These are phyloP conservation scores for Tolypocladium paradoxum DNA, from an alignment of 2,329 filamentous ascomycete species.

Conservation along the genomic window DNA sequence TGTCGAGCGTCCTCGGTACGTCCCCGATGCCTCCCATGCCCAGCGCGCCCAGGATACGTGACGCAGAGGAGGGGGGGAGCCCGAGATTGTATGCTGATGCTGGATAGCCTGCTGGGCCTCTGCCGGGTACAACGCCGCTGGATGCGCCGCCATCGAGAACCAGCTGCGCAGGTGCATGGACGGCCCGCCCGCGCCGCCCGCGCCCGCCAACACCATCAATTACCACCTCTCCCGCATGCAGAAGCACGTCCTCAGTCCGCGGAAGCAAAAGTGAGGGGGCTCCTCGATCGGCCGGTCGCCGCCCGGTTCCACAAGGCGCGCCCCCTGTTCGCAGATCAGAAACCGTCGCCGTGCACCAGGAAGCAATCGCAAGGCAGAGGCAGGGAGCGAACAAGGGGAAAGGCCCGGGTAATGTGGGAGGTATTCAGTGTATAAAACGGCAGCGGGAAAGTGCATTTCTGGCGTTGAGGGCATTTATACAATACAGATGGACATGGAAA, in stretches of 20 bases:
- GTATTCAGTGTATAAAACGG: neutral
- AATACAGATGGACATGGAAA: neutral
- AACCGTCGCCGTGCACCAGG: neutral
- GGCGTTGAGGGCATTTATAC: neutral
- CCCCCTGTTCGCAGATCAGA: neutral
- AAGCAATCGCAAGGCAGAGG: neutral
- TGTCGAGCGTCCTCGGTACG: conserved; percentile 47
- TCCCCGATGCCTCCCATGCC: conserved; percentile 6
- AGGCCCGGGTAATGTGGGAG: neutral
- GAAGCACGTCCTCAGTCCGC: conserved; percentile 50
- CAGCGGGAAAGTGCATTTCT: neutral
- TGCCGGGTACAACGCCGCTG: conserved; percentile 53
- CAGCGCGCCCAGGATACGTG: neutral
- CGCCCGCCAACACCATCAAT: conserved; percentile 70
- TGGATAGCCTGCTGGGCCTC: conserved; percentile 71
- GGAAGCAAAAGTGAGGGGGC: conserved; percentile 21
- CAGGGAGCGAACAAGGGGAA: neutral
- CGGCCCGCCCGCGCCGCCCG: conserved; percentile 43
- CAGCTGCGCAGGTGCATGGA: conserved; percentile 69
- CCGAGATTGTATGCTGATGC: neutral
- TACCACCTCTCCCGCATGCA: conserved; percentile 76
- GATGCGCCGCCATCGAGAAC: conserved; percentile 48
- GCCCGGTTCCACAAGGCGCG: neutral
- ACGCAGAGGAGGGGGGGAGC: no score
- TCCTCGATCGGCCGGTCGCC: neutral